phyloP scores from a whole-genome alignment of 495 filamentous ascomycete genomes.

The Glonium stellatum region DNA sequence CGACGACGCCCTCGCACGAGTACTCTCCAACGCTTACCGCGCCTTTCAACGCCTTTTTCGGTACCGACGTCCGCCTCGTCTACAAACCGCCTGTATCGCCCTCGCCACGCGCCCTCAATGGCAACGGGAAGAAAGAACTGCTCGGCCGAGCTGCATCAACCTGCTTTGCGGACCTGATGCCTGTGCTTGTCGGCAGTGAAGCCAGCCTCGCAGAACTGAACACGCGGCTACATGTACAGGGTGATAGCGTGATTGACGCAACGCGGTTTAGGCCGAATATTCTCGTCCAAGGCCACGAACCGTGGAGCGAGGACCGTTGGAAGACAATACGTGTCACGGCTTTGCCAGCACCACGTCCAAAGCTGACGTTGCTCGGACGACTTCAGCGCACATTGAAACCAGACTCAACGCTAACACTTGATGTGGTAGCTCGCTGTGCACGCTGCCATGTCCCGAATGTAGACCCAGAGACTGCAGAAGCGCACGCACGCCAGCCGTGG shows the following conservation, averaged over 20 bases:
- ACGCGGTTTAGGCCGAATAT: slow-evolving; percentile 43
- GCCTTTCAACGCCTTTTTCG: slow-evolving; percentile 35
- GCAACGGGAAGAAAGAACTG: slow-evolving; percentile 31
- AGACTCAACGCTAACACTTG: slow-evolving; percentile 35
- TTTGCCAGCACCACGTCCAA: not conserved
- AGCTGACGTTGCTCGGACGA: slow-evolving; percentile 2
- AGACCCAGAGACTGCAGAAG: slow-evolving; percentile 38
- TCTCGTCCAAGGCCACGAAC: slow-evolving; percentile 32
- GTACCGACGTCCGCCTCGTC: slow-evolving; percentile 34
- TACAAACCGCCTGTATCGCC: slow-evolving; percentile 34
- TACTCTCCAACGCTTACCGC: slow-evolving; percentile 30
- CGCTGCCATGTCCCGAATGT: slow-evolving; percentile 41
- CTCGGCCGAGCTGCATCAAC: slow-evolving; percentile 29
- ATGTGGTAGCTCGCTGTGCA: slow-evolving; percentile 35
- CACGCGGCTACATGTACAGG: slow-evolving; percentile 24
- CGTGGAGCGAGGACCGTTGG: slow-evolving; percentile 41
- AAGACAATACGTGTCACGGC: slow-evolving; percentile 23
- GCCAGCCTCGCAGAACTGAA: slow-evolving; percentile 41
- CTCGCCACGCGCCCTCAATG: slow-evolving; percentile 23
- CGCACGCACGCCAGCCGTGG: slow-evolving; percentile 39
- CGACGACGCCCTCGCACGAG: slow-evolving; percentile 31
- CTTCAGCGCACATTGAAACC: slow-evolving; percentile 5
- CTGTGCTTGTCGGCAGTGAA: slow-evolving; percentile 35
- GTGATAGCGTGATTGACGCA: slow-evolving; percentile 33
- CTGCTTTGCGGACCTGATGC: slow-evolving; percentile 37